These are phyloP conservation scores for Pleurotus cornucopiae DNA, from an alignment of 768 basidiomycete species.

Conservation along the genomic window DNA sequence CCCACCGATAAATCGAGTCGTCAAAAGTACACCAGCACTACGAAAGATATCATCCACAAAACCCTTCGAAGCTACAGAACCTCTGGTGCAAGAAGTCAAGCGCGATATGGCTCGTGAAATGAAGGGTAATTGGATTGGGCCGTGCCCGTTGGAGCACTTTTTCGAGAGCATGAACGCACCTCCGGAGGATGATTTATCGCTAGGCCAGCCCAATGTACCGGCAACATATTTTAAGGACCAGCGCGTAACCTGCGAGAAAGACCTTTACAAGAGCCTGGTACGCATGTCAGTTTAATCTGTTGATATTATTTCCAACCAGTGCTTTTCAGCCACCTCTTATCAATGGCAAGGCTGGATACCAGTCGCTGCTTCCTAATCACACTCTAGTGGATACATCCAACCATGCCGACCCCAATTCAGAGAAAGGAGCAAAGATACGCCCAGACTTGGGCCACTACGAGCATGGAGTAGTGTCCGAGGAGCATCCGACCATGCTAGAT, in stretches of 20 bases:
- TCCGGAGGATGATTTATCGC: neutral
- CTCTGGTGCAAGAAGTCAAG: neutral
- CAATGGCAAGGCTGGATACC: neutral
- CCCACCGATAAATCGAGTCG: too few relatives aligned
- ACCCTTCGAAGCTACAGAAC: too few relatives aligned
- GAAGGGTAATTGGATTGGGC: slow-evolving; percentile 10
- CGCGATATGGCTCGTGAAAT: neutral
- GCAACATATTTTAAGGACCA: neutral
- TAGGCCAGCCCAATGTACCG: neutral
- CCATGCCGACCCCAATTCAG: slow-evolving; percentile 4
- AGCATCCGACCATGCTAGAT: slow-evolving; percentile 10
- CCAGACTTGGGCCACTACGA: slow-evolving; percentile 9
- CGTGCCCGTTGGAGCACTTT: slow-evolving; percentile 10
- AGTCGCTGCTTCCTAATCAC: slow-evolving; percentile 5
- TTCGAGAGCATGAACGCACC: neutral
- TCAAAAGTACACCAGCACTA: too few relatives aligned
- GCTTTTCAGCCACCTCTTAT: slow-evolving; percentile 2
- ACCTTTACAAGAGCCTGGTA: slow-evolving; percentile 10
- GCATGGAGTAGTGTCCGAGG: neutral
- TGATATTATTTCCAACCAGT: neutral
- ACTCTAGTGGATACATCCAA: slow-evolving; percentile 11
- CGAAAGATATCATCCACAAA: too few relatives aligned
- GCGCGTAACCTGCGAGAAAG: neutral
- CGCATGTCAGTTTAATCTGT: neutral
- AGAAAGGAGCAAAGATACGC: neutral